These are phyloP conservation scores for Plasmodium reichenowi DNA, from an alignment of 169 alveolate species.

Conservation along the genomic window DNA sequence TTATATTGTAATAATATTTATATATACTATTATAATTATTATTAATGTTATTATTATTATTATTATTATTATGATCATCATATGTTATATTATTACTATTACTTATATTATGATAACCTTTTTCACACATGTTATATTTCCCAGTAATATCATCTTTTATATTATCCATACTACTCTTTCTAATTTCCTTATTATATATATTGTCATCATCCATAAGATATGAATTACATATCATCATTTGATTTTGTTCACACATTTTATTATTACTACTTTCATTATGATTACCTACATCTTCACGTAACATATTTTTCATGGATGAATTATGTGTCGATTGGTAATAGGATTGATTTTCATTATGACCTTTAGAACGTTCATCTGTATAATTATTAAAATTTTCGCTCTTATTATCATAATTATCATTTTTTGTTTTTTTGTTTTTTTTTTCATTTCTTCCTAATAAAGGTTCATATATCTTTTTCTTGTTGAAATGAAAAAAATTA, in stretches of 20 bases:
- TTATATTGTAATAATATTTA: background rate
- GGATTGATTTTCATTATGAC: no score
- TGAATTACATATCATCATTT: no score
- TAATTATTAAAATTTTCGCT: background rate
- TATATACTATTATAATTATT: background rate
- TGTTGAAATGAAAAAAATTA: constrained; percentile 41
- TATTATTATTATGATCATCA: background rate
- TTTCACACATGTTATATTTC: background rate
- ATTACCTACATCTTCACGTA: no score
- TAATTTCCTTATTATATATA: background rate
- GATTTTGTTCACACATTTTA: no score
- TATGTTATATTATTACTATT: background rate
- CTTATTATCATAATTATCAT: constrained; percentile 1
- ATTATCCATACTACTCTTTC: no score
- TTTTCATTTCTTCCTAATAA: constrained; percentile 2
- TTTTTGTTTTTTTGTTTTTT: background rate
- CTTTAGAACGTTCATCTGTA: background rate
- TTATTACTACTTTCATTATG: no score
- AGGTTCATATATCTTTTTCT: constrained; percentile 58
- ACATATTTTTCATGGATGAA: no score
- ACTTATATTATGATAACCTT: background rate
- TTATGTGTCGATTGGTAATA: no score
- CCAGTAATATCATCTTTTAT: no score
- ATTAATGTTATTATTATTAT: background rate
- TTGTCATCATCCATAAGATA: background rate